Conservation (phyloP, 768 basidiomycete genomes). For the Rhodotorula taiwanensis region DNA sequence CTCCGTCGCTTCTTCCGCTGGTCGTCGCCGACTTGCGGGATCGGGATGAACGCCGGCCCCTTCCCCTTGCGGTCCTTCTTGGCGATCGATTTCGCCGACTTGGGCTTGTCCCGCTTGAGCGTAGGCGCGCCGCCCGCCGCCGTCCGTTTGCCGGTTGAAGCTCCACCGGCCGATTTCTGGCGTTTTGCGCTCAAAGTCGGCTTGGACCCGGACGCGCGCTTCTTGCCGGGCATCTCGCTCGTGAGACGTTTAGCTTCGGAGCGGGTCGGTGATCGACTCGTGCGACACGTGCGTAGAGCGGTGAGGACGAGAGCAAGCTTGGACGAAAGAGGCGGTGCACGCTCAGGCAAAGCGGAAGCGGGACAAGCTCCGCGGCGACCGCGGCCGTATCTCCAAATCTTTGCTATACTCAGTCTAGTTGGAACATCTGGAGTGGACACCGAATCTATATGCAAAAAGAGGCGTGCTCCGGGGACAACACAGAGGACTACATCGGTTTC, state of each 20-base stretch:
- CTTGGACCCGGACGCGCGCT: constrained; percentile 14
- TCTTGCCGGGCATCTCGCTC: constrained; percentile 23
- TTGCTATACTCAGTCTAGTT: no score
- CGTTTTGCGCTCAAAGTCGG: constrained; percentile 21
- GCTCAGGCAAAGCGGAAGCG: no score
- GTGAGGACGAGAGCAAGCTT: background rate
- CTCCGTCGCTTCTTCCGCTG: background rate
- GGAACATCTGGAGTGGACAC: no score
- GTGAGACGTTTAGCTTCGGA: background rate
- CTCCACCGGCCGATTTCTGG: constrained; percentile 14
- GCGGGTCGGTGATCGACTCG: background rate
- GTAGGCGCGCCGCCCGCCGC: background rate
- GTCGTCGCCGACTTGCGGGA: background rate
- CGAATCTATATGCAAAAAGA: no score
- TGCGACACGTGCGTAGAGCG: background rate
- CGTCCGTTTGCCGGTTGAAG: background rate
- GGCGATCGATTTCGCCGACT: background rate
- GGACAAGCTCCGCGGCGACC: no score
- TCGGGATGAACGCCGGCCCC: constrained; percentile 23
- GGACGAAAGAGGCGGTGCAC: background rate
- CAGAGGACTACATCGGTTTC: background rate
- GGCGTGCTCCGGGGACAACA: no score
- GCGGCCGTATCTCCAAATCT: no score
- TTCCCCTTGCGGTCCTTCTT: constrained; percentile 39
- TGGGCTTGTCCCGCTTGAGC: background rate